Evolutionary conservation across 73 alveolate genomes (phyloP).

Genomic region (Blepharisma stoltei): DNA sequence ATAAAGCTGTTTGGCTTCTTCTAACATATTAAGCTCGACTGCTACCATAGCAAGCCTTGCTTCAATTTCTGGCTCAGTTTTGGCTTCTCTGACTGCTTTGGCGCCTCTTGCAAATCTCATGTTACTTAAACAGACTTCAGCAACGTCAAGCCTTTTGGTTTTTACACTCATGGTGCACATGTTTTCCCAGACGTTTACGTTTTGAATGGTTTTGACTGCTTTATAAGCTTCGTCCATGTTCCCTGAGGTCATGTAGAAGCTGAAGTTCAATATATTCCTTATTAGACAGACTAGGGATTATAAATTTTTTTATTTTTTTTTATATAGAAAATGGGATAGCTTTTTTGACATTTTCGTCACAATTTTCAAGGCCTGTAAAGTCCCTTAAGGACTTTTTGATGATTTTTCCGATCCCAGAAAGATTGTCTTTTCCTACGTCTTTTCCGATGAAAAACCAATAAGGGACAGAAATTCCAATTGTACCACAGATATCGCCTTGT

Average conservation of each 20-base stretch:
- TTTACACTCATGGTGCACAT: slow-evolving; percentile 98
- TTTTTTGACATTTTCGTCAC: slow-evolving; percentile 86
- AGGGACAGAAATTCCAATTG: slow-evolving; percentile 67
- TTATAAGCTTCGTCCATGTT: slow-evolving; percentile 98
- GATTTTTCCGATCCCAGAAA: slow-evolving; percentile 54
- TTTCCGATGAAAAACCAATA: slow-evolving; percentile 52
- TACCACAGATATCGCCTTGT: slow-evolving; percentile 71
- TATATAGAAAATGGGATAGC: too few relatives aligned
- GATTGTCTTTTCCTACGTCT: slow-evolving; percentile 45
- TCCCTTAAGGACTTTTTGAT: slow-evolving; percentile 80
- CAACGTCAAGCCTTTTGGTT: slow-evolving; percentile 96
- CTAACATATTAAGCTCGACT: slow-evolving; percentile 90
- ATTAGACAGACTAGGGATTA: too few relatives aligned
- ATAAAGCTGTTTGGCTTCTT: slow-evolving; percentile 93
- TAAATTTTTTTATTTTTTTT: too few relatives aligned
- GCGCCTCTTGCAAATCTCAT: slow-evolving; percentile 99
- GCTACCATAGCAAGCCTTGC: slow-evolving; percentile 98
- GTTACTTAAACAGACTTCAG: slow-evolving; percentile 96
- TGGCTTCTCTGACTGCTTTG: slow-evolving; percentile 96
- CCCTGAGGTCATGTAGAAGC: slow-evolving; percentile 90
- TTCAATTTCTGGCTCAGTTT: slow-evolving; percentile 92
- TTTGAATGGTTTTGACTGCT: slow-evolving; percentile 88
- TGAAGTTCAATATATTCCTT: slow-evolving; percentile 89
- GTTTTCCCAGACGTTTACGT: slow-evolving; percentile 94
- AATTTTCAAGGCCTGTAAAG: slow-evolving; percentile 89